phyloP scores from a whole-genome alignment of 257 asterid genomes.

The Capsicum pubescens region DNA sequence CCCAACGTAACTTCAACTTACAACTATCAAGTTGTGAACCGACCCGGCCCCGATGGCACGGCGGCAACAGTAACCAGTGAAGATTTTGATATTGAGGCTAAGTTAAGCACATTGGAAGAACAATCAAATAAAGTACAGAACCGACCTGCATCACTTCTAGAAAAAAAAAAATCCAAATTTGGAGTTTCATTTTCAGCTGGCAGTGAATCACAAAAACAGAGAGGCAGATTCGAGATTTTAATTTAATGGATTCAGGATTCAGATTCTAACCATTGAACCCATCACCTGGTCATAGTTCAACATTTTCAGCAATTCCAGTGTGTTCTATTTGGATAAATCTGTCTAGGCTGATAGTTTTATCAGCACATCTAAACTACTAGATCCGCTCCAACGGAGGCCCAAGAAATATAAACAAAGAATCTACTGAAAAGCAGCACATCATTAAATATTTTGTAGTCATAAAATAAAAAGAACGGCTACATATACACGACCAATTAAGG shows the following conservation, averaged over 20 bases:
- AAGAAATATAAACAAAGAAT: slow-evolving; percentile 14
- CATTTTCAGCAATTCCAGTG: not conserved
- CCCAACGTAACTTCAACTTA: too few relatives aligned
- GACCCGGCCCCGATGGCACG: too few relatives aligned
- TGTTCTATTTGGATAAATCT: not conserved
- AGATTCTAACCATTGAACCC: not conserved
- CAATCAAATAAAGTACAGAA: too few relatives aligned
- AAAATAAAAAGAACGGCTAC: slow-evolving; percentile 6
- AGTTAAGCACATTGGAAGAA: too few relatives aligned
- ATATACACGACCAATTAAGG: slow-evolving; percentile 20
- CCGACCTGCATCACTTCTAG: too few relatives aligned
- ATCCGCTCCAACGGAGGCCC: not conserved
- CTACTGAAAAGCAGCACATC: not conserved
- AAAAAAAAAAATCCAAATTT: too few relatives aligned
- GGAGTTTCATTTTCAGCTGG: not conserved
- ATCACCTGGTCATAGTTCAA: not conserved
- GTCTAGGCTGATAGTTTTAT: not conserved
- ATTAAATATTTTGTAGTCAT: not conserved
- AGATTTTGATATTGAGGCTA: too few relatives aligned
- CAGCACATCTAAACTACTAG: not conserved
- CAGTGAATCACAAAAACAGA: not conserved
- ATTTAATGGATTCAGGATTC: not conserved
- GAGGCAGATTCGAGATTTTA: not conserved
- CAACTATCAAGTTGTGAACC: too few relatives aligned
- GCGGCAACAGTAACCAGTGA: too few relatives aligned